Evolutionary conservation across 108 stramenopile genomes (phyloP), one percentile per base, ranked within the genome.

Genomic region (Conticribra weissflogii): DNA sequence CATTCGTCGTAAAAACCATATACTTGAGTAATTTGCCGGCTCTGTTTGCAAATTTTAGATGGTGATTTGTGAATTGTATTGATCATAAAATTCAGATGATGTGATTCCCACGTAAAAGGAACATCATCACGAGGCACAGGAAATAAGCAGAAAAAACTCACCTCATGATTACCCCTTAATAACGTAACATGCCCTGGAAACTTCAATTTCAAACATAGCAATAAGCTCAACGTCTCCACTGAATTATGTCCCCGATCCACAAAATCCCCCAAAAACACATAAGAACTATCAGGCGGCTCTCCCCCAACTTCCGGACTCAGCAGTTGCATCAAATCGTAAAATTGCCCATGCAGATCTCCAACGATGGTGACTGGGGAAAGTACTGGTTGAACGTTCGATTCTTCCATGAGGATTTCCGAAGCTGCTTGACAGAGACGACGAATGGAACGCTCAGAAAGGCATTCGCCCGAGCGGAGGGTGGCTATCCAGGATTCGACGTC

Each of bases 291-390:
- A 3, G 95, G 96, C 18, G 90, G 87, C 53, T 83, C 79, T 12
- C 88, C 90, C 61, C 89, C 95, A 34, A 90, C 84, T 31, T 87
- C 75, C 3, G 77, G 74, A 53, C 73, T 86, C 51, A 98, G 88
- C 17, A 98, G 76, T 61, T 93, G 86, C 19, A 95, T 68, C 49
- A 98, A 75, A 78, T 98, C 98, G 68, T 93, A 98, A 65, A 96
- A 96, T 72, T 98, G 98, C 0, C 98, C 98, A 69, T 98, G 98
- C 32, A 98, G 75, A 71, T 98, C 98, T 7, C 97, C 98, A 12
- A 95, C 94, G 61, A 97, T 85, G 30, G 90, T 96, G 17, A 96
- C 94, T 0, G 95, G 95, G 27, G 83, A 79, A 0, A 75, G 21
- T 0, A 96, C 92, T 3, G 92, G 88, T 60, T 91, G 90, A 0